Evolutionary conservation across 202 grass and related monocot genomes (phyloP), one percentile per base, ranked within the genome.

Genomic region (Zizania palustris): DNA sequence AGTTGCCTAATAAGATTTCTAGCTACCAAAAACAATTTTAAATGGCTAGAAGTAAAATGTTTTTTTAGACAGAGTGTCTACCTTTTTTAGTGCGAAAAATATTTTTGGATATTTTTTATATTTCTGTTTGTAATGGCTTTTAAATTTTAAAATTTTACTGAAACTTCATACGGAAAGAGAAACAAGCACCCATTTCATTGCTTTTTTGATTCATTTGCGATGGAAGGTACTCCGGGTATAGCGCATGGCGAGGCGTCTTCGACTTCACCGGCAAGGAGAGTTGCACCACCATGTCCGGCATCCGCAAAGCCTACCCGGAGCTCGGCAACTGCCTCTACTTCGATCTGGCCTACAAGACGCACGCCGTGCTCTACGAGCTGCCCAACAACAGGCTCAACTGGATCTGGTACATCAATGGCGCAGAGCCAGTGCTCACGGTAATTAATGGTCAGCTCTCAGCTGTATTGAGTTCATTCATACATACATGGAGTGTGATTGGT

Each of bases 341-440:
- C 83, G 91, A 98, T 57, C 77, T 94, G 14, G 95, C 83, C 16
- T 6, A 56, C 56, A 80, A 76, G 77, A 94, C 91, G 1, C 95
- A 98, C 64, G 71, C 68, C 55, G 91, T 98, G 65, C 87, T 98
- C 56, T 98, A 98, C 63, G 95, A 94, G 73, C 35, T 98, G 80
- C 85, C 80, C 28, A 56, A 84, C 22, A 88, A 83, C 39, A 88
- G 85, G 65, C 83, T 98, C 40, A 98, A 92, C 80, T 98, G 91
- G 95, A 75, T 98, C 53, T 98, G 95, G 91, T 98, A 98, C 74
- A 88, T 92, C 54, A 92, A 94, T 61, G 71, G 75, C 42, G 80
- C 89, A 0, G 95, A 98, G 40, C 91, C 89, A 22, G 60, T 85
- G 67, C 84, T 85, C 13, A 83, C 75, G 87, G 95, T 98, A 85